phyloP scores from a whole-genome alignment of 2,329 filamentous ascomycete species.

The Trichocomaceae sp. region DNA sequence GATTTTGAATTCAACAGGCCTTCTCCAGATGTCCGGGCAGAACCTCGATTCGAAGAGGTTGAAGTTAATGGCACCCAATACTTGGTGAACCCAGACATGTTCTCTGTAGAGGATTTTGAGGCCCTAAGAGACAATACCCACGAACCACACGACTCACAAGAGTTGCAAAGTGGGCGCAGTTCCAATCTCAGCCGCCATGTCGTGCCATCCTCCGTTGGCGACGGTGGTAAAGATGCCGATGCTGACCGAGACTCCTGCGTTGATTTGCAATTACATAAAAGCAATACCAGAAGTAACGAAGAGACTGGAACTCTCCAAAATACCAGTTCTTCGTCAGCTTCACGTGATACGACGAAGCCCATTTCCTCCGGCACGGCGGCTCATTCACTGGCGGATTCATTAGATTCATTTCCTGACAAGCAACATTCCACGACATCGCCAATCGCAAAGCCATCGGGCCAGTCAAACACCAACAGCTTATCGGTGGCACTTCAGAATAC shows the following conservation, averaged over 20 bases:
- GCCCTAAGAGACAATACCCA: slow-evolving; percentile 8
- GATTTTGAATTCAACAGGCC: slow-evolving; percentile 12
- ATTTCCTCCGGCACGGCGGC: not conserved
- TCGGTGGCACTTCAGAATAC: not conserved
- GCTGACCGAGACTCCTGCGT: slow-evolving; percentile 17
- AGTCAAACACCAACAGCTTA: not conserved
- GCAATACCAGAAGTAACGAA: not conserved
- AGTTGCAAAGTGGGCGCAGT: slow-evolving; percentile 7
- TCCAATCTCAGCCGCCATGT: slow-evolving; percentile 14
- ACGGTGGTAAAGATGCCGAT: slow-evolving; percentile 14
- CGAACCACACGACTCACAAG: slow-evolving; percentile 7
- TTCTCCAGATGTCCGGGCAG: slow-evolving; percentile 3
- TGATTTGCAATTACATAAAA: slow-evolving; percentile 8
- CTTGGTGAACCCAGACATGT: slow-evolving; percentile 12
- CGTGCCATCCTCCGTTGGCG: slow-evolving; percentile 7
- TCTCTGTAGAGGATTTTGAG: slow-evolving; percentile 10
- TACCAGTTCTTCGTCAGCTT: slow-evolving; percentile 14
- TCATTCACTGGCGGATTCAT: not conserved
- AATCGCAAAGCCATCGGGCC: slow-evolving; percentile 14
- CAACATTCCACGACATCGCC: slow-evolving; percentile 2
- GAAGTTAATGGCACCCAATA: slow-evolving; percentile 11
- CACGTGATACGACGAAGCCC: slow-evolving; percentile 1
- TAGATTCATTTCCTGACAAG: slow-evolving; percentile 10
- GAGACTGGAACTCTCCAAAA: slow-evolving; percentile 10
- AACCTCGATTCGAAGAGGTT: slow-evolving; percentile 13